These are phyloP conservation scores for Lasiodiplodia sp. DNA, from an alignment of 2,329 filamentous ascomycete genomes.

Conservation along the genomic window DNA sequence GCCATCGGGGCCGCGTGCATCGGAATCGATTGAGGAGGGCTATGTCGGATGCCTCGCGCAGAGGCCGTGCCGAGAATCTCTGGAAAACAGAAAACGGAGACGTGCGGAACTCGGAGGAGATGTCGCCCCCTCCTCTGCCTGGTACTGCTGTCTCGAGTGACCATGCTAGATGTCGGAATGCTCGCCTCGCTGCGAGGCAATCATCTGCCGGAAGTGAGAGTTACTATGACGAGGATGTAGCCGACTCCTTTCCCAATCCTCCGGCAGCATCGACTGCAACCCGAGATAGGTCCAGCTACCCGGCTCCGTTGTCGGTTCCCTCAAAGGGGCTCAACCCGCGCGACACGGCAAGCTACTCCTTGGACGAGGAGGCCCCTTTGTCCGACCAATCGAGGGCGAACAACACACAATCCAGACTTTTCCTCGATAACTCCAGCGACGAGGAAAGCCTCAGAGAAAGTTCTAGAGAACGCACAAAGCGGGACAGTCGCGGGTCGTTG, in stretches of 20 bases:
- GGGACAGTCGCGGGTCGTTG: neutral
- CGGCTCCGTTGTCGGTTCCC: neutral
- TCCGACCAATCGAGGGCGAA: neutral
- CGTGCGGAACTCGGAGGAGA: neutral
- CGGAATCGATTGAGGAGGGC: slow-evolving; percentile 8
- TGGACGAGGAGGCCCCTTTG: neutral
- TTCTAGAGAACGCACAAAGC: neutral
- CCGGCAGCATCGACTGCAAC: slow-evolving; percentile 15
- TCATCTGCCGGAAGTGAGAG: slow-evolving; percentile 37
- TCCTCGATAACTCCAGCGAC: slow-evolving; percentile 16
- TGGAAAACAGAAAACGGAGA: neutral
- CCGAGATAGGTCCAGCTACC: slow-evolving; percentile 58
- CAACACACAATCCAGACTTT: slow-evolving; percentile 15
- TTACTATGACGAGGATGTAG: slow-evolving; percentile 63
- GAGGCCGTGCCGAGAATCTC: neutral
- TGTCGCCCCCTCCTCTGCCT: slow-evolving; percentile 8
- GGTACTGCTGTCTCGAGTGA: slow-evolving; percentile 15
- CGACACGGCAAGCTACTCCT: neutral
- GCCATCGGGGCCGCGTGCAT: neutral
- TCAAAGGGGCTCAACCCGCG: neutral
- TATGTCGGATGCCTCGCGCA: neutral
- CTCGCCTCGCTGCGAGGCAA: slow-evolving; percentile 28
- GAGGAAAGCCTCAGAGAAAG: neutral
- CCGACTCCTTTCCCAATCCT: slow-evolving; percentile 28
- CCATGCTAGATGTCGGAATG: neutral